Percentiles rank a stretch among this genome's conserved stretches.
Conservation (phyloP, 306 rosid genomes). For the Acacia confusa region DNA sequence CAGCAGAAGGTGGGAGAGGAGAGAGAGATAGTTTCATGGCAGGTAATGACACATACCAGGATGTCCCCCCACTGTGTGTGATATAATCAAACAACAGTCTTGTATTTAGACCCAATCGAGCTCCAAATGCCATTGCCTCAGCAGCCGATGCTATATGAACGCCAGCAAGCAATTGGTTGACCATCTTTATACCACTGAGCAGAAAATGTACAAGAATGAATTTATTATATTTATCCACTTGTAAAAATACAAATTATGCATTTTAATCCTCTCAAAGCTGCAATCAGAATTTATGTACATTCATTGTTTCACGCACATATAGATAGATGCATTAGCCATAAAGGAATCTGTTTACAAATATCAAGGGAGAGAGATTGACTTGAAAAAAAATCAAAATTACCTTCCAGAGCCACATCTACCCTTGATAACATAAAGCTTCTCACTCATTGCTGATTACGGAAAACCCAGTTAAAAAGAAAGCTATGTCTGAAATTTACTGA, state of each 20-base stretch:
- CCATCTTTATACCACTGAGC: slow-evolving; percentile 90
- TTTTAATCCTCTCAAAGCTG: slow-evolving; percentile 26
- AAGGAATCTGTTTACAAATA: neutral
- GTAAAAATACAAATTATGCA: neutral
- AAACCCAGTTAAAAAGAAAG: slow-evolving; percentile 35
- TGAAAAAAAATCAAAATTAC: slow-evolving; percentile 46
- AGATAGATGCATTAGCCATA: slow-evolving; percentile 16
- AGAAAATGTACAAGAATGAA: slow-evolving; percentile 28
- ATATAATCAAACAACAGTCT: slow-evolving; percentile 71
- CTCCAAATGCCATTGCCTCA: slow-evolving; percentile 96
- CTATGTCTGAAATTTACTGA: slow-evolving; percentile 26
- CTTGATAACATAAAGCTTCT: slow-evolving; percentile 87
- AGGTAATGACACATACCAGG: slow-evolving; percentile 63
- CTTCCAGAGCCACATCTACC: slow-evolving; percentile 96
- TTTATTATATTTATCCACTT: slow-evolving; percentile 5
- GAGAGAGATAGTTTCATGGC: slow-evolving; percentile 26
- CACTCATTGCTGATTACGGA: slow-evolving; percentile 74
- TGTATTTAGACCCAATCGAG: slow-evolving; percentile 84
- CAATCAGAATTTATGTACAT: slow-evolving; percentile 23
- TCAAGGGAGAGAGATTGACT: slow-evolving; percentile 17
- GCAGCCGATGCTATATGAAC: slow-evolving; percentile 96
- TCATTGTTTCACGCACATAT: slow-evolving; percentile 34
- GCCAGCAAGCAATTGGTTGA: slow-evolving; percentile 97
- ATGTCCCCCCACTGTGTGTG: slow-evolving; percentile 73
- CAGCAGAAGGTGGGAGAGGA: slow-evolving; percentile 12